Conservation (phyloP, 1,284 basidiomycete genomes). For the Inonotus hispidus region DNA sequence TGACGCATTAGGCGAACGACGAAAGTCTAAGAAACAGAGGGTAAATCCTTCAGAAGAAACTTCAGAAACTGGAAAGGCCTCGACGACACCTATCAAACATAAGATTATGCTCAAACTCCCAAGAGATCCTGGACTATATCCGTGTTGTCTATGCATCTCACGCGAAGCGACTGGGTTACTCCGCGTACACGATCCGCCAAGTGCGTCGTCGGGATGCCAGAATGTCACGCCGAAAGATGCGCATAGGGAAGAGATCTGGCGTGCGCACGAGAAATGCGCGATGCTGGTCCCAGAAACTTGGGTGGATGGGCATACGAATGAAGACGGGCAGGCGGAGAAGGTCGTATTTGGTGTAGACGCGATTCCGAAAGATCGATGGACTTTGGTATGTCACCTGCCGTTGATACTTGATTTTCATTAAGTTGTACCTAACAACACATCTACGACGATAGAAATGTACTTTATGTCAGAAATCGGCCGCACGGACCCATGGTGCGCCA, state of each 20-base stretch:
- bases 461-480: slow-evolving; percentile 63
- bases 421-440: slow-evolving; percentile 11
- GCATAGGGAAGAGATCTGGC: slow-evolving; percentile 49
- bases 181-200: slow-evolving; percentile 63
- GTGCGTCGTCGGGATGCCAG: slow-evolving; percentile 33
- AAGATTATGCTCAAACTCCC: slow-evolving; percentile 51
- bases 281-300: slow-evolving; percentile 80
- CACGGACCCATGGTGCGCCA: slow-evolving; percentile 80
- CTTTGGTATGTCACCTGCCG: slow-evolving; percentile 55
- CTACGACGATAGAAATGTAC: slow-evolving; percentile 70
- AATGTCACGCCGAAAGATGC: slow-evolving; percentile 19
- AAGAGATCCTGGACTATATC: slow-evolving; percentile 51
- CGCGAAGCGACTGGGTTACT: slow-evolving; percentile 51
- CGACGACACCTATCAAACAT: slow-evolving; percentile 21
- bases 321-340: slow-evolving; percentile 39
- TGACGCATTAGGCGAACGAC: neutral
- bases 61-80: slow-evolving; percentile 6
- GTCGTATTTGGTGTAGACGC: slow-evolving; percentile 77
- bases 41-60: neutral
- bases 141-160: slow-evolving; percentile 81
- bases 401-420: neutral
- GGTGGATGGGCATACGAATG: slow-evolving; percentile 61
- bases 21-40: slow-evolving; percentile 10
- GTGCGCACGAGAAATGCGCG: slow-evolving; percentile 76
- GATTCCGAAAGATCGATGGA: slow-evolving; percentile 88